Conservation (phyloP, 2,329 filamentous ascomycete genomes). For the Claviceps purpurea region DNA sequence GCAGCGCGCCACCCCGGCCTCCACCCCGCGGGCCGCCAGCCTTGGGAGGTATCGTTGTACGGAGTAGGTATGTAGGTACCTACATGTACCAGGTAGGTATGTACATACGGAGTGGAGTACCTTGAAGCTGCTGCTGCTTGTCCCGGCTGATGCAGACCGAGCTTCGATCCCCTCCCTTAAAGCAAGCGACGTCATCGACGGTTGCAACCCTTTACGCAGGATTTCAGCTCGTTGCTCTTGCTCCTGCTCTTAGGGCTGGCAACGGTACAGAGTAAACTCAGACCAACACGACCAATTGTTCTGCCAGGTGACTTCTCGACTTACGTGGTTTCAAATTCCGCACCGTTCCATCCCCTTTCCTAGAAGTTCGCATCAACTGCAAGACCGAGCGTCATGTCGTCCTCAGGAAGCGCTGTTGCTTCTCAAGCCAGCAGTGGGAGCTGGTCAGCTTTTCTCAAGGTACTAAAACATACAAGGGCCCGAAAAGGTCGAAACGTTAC, state of each 20-base stretch:
- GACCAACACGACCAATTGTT: background rate
- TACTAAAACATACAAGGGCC: conserved; percentile 12
- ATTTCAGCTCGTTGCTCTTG: background rate
- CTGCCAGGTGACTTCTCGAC: background rate
- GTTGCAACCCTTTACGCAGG: background rate
- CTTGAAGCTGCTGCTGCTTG: background rate
- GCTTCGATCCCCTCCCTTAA: background rate
- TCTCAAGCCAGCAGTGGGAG: conserved; percentile 29
- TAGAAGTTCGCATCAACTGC: background rate
- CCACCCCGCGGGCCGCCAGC: too few species aligned
- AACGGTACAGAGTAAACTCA: background rate
- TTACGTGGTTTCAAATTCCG: background rate
- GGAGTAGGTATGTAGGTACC: too few species aligned
- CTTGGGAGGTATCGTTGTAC: too few species aligned
- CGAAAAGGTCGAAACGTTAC: too few species aligned
- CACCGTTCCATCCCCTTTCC: background rate
- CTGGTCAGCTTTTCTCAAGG: conserved; percentile 41
- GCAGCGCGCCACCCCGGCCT: too few species aligned
- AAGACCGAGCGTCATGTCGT: conserved; percentile 15
- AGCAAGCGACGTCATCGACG: conserved; percentile 1
- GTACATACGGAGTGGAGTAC: too few species aligned
- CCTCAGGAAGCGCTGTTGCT: conserved; percentile 15
- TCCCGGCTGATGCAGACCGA: background rate
- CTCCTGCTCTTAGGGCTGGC: background rate
- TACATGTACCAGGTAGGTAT: too few species aligned